Evolutionary conservation across 140 eudicot genomes (phyloP).

Genomic region (Cichorium intybus): DNA sequence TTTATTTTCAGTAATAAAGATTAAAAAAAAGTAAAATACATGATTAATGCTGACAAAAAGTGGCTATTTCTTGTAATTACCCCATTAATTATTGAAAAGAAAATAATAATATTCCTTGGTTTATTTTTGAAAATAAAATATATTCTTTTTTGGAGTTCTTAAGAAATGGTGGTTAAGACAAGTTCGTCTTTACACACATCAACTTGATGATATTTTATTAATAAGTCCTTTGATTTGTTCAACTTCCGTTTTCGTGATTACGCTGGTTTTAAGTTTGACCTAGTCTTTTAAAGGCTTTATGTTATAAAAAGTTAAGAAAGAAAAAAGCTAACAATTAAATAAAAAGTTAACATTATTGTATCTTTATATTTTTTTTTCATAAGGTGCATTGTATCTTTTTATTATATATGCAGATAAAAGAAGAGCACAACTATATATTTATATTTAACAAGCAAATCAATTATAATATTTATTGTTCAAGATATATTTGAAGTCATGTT

Average conservation of each 20-base stretch:
- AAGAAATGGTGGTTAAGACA: background rate
- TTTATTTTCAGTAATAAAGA: too few relatives aligned
- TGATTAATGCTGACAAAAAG: too few relatives aligned
- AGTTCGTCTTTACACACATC: constrained; percentile 11
- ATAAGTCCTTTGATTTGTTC: background rate
- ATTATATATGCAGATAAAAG: too few relatives aligned
- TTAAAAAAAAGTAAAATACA: too few relatives aligned
- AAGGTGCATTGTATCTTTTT: background rate
- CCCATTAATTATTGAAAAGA: too few relatives aligned
- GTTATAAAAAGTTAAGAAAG: background rate
- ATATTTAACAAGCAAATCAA: background rate
- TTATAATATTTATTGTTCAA: too few relatives aligned
- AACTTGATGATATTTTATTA: background rate
- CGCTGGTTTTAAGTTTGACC: background rate
- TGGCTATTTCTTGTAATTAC: too few relatives aligned
- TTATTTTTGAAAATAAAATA: too few relatives aligned
- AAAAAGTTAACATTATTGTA: background rate
- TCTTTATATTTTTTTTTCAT: background rate
- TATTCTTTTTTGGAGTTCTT: background rate
- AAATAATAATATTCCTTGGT: too few relatives aligned
- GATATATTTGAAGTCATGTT: background rate
- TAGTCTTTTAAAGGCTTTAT: background rate
- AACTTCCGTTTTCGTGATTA: background rate
- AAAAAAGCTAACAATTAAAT: background rate
- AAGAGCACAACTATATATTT: background rate